These are phyloP conservation scores for Mycena sanguinolenta DNA, from an alignment of 768 basidiomycete species.

Conservation along the genomic window DNA sequence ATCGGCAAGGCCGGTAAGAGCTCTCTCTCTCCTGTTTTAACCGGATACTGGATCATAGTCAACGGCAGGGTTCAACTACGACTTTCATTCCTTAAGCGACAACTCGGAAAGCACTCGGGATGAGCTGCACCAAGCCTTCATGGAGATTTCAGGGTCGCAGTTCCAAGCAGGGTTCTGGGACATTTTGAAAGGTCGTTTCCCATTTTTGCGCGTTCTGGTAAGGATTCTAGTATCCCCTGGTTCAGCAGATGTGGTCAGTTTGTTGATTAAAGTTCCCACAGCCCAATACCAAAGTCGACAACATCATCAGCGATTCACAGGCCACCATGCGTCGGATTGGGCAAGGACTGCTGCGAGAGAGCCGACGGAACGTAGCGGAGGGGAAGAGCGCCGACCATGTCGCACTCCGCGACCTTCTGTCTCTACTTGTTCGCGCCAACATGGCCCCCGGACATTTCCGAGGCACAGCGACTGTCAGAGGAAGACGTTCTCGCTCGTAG, in stretches of 20 bases:
- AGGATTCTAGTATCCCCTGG: not conserved
- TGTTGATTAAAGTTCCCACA: not conserved
- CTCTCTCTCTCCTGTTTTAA: constrained; percentile 47
- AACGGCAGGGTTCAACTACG: constrained; percentile 32
- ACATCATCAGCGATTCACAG: not conserved
- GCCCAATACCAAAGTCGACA: constrained; percentile 6
- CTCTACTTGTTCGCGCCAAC: not conserved
- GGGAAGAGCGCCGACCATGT: not conserved
- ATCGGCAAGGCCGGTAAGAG: constrained; percentile 64
- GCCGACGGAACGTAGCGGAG: not conserved
- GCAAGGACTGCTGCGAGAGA: not conserved
- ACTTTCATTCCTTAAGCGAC: constrained; percentile 28
- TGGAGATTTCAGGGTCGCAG: not conserved
- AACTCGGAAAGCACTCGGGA: not conserved
- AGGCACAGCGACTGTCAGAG: not conserved
- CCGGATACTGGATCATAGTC: constrained; percentile 47
- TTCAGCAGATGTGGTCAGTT: not conserved
- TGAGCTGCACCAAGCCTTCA: constrained; percentile 10
- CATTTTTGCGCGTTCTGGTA: not conserved
- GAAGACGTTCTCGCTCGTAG: not conserved
- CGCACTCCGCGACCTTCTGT: constrained; percentile 20
- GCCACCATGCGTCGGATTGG: constrained; percentile 14
- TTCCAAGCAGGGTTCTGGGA: not conserved
- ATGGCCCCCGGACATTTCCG: not conserved
- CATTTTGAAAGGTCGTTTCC: not conserved